A percentile compares a stretch with the other conserved stretches of the same genome.
Conservation (phyloP, 495 filamentous ascomycete species). For the Astrocystis sublimbata region DNA sequence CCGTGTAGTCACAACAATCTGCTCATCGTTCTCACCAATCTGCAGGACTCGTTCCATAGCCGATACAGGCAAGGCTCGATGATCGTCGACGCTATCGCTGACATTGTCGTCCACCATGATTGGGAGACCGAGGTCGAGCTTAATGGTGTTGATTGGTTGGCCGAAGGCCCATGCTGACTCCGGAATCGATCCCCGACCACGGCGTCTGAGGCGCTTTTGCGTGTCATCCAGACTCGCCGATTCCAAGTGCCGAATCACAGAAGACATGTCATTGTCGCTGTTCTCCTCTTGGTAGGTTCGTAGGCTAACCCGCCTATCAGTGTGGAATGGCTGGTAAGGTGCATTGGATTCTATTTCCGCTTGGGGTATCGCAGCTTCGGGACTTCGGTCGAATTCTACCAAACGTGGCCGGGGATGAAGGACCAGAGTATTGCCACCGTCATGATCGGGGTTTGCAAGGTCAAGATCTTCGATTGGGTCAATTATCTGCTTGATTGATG, state of each 20-base stretch:
- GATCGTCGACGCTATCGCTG: slow-evolving; percentile 49
- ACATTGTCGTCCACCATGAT: slow-evolving; percentile 57
- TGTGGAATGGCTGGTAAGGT: slow-evolving; percentile 88
- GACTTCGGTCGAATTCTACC: slow-evolving; percentile 33
- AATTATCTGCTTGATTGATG: slow-evolving; percentile 45
- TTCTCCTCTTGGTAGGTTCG: slow-evolving; percentile 55
- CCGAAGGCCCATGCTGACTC: slow-evolving; percentile 69
- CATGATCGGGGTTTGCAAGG: slow-evolving; percentile 45
- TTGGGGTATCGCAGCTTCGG: slow-evolving; percentile 67
- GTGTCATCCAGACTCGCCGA: slow-evolving; percentile 32
- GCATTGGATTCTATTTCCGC: slow-evolving; percentile 93
- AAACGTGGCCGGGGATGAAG: slow-evolving; percentile 37
- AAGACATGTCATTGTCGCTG: slow-evolving; percentile 18
- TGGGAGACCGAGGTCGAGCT: slow-evolving; percentile 59
- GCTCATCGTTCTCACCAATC: slow-evolving; percentile 67
- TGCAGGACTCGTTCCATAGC: slow-evolving; percentile 59
- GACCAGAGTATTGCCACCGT: slow-evolving; percentile 45
- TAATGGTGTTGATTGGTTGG: slow-evolving; percentile 58
- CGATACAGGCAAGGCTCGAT: slow-evolving; percentile 53
- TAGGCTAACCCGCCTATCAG: slow-evolving; percentile 73
- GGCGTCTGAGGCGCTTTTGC: slow-evolving; percentile 21
- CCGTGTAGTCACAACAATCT: slow-evolving; percentile 78
- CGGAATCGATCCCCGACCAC: slow-evolving; percentile 14
- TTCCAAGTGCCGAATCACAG: slow-evolving; percentile 34
- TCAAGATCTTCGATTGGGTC: slow-evolving; percentile 52